Conservation (phyloP, 2,329 filamentous ascomycete species). For the Sporothrix sp. region DNA sequence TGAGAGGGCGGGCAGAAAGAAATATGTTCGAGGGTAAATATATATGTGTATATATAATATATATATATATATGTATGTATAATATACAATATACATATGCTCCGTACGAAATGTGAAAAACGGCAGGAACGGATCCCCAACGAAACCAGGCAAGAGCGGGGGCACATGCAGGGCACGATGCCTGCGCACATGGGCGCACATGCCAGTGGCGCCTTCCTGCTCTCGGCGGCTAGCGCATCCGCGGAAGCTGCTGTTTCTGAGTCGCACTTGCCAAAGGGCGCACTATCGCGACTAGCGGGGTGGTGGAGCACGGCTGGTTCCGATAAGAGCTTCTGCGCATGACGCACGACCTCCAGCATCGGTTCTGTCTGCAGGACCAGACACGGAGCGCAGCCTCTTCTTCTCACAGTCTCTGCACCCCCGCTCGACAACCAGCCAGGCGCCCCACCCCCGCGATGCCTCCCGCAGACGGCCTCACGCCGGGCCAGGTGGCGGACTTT, state of each 20-base stretch:
- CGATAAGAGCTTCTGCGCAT: slow-evolving; percentile 2
- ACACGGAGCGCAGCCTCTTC: no score
- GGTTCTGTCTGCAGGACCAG: no score
- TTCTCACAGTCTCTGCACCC: no score
- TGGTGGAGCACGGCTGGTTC: slow-evolving; percentile 2
- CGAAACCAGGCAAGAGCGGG: slow-evolving; percentile 4
- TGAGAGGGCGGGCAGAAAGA: no score
- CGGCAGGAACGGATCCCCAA: slow-evolving; percentile 2
- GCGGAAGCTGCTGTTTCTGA: no score
- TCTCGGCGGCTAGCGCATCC: no score
- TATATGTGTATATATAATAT: neutral
- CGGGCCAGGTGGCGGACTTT: slow-evolving; percentile 63
- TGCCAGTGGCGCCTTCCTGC: no score
- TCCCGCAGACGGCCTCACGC: slow-evolving; percentile 47
- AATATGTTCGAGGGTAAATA: neutral
- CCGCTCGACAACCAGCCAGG: no score
- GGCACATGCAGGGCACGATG: neutral
- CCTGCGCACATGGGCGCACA: slow-evolving; percentile 2
- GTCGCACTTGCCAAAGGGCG: neutral
- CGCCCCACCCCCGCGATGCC: neutral
- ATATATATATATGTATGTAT: neutral
- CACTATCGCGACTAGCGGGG: neutral
- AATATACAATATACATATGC: no score
- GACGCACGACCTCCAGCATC: no score
- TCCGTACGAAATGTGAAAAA: no score